Percentiles rank a stretch among this genome's conserved stretches.
phyloP scores from a whole-genome alignment of 2,329 filamentous ascomycete genomes.

The Chrysoporthe austroafricana region DNA sequence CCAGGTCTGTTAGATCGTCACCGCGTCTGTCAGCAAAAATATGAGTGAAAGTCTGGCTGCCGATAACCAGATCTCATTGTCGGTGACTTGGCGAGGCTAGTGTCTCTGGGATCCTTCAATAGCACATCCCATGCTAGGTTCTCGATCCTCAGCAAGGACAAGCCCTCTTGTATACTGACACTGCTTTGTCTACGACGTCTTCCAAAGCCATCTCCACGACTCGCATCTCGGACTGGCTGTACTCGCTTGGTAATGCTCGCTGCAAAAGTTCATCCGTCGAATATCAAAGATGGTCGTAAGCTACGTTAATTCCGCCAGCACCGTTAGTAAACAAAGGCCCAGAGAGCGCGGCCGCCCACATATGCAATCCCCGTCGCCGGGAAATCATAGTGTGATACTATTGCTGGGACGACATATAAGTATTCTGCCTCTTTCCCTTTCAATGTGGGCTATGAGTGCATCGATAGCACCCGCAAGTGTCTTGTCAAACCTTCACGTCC shows the following conservation, averaged over 20 bases:
- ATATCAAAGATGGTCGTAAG: background rate
- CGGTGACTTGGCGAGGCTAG: background rate
- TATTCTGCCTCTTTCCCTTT: background rate
- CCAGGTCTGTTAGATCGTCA: background rate
- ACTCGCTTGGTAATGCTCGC: conserved; percentile 25
- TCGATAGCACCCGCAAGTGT: background rate
- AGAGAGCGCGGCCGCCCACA: background rate
- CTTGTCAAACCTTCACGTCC: background rate
- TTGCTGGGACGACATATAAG: background rate
- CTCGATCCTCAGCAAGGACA: background rate
- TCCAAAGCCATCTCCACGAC: background rate
- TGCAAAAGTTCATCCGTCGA: conserved; percentile 20
- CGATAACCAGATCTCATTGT: conserved; percentile 7
- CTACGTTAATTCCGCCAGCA: conserved; percentile 25
- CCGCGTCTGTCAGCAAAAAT: background rate
- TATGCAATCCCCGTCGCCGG: background rate
- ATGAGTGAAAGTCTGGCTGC: background rate
- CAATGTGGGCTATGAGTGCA: background rate
- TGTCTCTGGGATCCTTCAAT: background rate
- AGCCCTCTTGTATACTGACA: background rate
- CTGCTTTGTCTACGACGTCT: background rate
- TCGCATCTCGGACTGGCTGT: background rate
- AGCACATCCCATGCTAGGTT: background rate
- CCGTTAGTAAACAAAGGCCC: background rate
- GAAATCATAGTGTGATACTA: background rate